A percentile compares a stretch with the other conserved stretches of the same genome.
These are phyloP conservation scores for Penicillium occitanis DNA, from an alignment of 2,329 filamentous ascomycete species.

Conservation along the genomic window DNA sequence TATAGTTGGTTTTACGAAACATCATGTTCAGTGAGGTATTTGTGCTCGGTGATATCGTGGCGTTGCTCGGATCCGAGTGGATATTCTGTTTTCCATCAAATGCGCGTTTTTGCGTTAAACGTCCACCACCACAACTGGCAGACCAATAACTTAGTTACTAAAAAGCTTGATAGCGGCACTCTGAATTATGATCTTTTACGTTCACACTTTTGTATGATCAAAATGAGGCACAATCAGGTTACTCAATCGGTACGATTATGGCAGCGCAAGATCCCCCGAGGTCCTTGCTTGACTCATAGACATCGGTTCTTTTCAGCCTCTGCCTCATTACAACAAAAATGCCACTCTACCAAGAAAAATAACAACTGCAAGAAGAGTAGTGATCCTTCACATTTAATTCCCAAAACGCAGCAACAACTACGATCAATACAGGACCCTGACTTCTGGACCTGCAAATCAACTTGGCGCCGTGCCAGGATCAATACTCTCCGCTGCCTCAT, in stretches of 20 bases:
- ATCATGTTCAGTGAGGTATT: not conserved
- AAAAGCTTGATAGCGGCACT: not conserved
- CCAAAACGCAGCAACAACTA: not conserved
- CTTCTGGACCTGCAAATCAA: slow-evolving; percentile 40
- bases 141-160: not conserved
- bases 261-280: not conserved
- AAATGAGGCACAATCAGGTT: not conserved
- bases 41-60: not conserved
- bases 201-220: too few relatives aligned
- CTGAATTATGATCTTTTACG: not conserved
- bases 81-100: not conserved
- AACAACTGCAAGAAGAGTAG: not conserved
- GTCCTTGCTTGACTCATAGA: not conserved
- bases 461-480: slow-evolving; percentile 54
- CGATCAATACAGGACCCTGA: not conserved
- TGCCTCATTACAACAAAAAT: not conserved
- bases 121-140: not conserved
- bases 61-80: not conserved
- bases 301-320: not conserved
- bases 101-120: not conserved
- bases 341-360: not conserved
- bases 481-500: slow-evolving; percentile 58
- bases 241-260: not conserved
- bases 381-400: not conserved
- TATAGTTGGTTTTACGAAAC: not conserved